A percentile compares a stretch with the other conserved stretches of the same genome.
Conservation (phyloP, 768 basidiomycete genomes). For the Mycena filopes region DNA sequence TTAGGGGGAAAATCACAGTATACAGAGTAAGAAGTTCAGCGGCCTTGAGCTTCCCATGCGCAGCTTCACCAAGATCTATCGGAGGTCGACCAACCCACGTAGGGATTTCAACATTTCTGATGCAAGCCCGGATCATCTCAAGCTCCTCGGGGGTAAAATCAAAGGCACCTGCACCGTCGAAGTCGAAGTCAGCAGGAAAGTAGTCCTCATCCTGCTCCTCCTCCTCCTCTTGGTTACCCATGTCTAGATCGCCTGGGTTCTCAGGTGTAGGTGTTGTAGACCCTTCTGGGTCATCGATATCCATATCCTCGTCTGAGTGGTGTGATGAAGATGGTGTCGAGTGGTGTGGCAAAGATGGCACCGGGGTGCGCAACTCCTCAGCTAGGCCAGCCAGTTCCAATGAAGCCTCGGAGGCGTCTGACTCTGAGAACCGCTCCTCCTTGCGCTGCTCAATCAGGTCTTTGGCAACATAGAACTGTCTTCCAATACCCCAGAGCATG, state of each 20-base stretch:
- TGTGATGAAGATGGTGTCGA: too few species aligned
- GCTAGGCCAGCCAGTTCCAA: too few species aligned
- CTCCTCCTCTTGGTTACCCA: background rate
- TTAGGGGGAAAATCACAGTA: constrained; percentile 30
- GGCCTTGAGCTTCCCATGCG: constrained; percentile 36
- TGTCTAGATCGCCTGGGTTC: too few species aligned
- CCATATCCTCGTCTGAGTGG: background rate
- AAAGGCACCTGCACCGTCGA: background rate
- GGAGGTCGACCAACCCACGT: constrained; percentile 31
- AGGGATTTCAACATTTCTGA: constrained; percentile 22
- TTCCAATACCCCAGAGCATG: constrained; percentile 33
- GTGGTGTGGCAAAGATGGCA: too few species aligned
- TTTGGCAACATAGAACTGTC: too few species aligned
- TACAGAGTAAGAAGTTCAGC: constrained; percentile 32
- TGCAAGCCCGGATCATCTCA: background rate
- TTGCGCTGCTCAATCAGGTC: background rate
- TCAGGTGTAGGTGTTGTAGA: constrained; percentile 2
- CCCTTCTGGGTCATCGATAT: constrained; percentile 1
- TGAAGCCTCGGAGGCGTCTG: background rate
- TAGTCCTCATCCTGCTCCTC: constrained; percentile 11
- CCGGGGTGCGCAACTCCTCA: too few species aligned
- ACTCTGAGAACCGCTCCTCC: background rate
- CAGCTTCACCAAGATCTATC: constrained; percentile 32
- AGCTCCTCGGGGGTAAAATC: background rate
- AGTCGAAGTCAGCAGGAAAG: too few species aligned